These are phyloP conservation scores for Macrocybe gigantea DNA, from an alignment of 768 basidiomycete species.

Conservation along the genomic window DNA sequence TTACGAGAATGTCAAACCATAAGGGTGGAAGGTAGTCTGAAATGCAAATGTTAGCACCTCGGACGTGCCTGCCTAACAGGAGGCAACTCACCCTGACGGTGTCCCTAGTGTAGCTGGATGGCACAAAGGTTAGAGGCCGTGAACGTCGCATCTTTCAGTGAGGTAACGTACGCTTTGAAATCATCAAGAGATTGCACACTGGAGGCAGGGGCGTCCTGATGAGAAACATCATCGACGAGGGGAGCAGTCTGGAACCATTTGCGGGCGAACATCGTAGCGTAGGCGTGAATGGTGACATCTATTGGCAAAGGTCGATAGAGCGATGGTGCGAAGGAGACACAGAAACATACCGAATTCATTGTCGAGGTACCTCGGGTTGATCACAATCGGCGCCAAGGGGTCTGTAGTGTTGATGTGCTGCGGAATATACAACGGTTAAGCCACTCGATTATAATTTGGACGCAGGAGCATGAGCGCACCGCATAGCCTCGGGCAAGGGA, in stretches of 20 bases:
- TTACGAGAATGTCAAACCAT: too few relatives aligned
- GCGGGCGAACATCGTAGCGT: too few relatives aligned
- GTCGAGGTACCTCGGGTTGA: slow-evolving; percentile 14
- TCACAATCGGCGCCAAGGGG: slow-evolving; percentile 10
- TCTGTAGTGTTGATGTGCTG: slow-evolving; percentile 15
- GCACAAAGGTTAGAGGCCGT: too few relatives aligned
- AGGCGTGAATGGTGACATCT: too few relatives aligned
- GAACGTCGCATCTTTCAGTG: too few relatives aligned
- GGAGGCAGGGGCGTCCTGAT: slow-evolving; percentile 8
- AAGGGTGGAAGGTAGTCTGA: too few relatives aligned
- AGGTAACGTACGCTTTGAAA: too few relatives aligned
- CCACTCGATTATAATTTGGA: slow-evolving; percentile 6
- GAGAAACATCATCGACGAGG: background rate
- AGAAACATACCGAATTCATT: slow-evolving; percentile 11
- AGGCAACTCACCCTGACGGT: too few relatives aligned
- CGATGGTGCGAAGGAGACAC: background rate
- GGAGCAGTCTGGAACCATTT: too few relatives aligned
- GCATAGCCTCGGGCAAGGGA: slow-evolving; percentile 4
- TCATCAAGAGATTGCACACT: slow-evolving; percentile 6
- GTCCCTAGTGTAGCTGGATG: too few relatives aligned
- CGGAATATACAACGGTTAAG: background rate
- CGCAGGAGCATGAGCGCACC: slow-evolving; percentile 9
- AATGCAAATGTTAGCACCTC: too few relatives aligned
- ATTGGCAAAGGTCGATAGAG: background rate
- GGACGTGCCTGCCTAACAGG: too few relatives aligned